Percentiles rank a stretch among this genome's conserved stretches.
Conservation (phyloP, 257 asterid genomes). For the Capsicum pubescens region DNA sequence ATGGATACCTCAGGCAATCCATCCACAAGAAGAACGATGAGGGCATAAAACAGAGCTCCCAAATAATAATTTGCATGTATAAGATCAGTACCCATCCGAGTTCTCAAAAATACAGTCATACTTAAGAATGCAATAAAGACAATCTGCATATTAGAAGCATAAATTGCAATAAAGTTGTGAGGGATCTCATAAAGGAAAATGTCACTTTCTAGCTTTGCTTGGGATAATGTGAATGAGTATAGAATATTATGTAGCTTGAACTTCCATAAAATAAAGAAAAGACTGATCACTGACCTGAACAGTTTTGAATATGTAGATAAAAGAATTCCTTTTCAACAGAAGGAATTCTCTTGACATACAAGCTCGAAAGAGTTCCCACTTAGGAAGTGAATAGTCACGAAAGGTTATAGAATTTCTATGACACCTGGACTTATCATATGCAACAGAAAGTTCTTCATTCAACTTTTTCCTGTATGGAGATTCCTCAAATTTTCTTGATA, state of each 20-base stretch:
- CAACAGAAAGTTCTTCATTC: conserved; percentile 42
- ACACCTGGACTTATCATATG: conserved; percentile 50
- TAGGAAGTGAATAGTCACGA: conserved; percentile 50
- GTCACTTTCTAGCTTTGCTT: neutral
- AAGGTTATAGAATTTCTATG: conserved; percentile 47
- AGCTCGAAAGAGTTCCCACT: conserved; percentile 50
- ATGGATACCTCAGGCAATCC: conserved; percentile 59
- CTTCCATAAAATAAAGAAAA: neutral
- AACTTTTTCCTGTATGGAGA: conserved; percentile 44
- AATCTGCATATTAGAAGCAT: conserved; percentile 48
- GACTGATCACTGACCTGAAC: conserved; percentile 49
- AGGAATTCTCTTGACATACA: conserved; percentile 63
- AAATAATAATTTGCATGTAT: conserved; percentile 53
- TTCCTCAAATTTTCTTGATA: conserved; percentile 48
- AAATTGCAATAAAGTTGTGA: neutral
- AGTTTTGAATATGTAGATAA: conserved; percentile 50
- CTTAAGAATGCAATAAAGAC: conserved; percentile 45
- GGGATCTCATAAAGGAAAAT: neutral
- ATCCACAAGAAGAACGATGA: conserved; percentile 55
- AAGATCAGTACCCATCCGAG: conserved; percentile 52
- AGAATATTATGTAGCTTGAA: neutral
- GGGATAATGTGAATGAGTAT: neutral
- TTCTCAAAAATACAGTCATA: conserved; percentile 64
- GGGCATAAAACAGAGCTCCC: conserved; percentile 57
- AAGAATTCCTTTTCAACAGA: conserved; percentile 59